Evolutionary conservation across 2,329 filamentous ascomycete species (phyloP), one percentile per base, ranked within the genome.

Genomic region (Colletotrichum trifolii): DNA sequence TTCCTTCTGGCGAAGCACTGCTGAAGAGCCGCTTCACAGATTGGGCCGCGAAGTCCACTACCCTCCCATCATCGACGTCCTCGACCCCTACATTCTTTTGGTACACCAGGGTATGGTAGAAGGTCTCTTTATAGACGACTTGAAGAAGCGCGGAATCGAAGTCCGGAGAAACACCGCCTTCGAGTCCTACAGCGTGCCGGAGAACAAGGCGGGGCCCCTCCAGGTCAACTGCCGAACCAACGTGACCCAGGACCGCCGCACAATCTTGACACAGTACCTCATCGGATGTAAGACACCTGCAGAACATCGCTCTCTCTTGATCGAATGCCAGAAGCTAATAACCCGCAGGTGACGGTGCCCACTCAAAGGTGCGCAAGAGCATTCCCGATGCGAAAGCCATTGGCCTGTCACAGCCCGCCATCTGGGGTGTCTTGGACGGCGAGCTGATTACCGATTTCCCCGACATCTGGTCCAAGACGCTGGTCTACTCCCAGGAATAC

Each of bases 51-150:
- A 92, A 73, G 78, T 88, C 13, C 90, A 93, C 74, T 93, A 92
- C 73, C 91, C 89, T 7, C 83, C 84, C 2, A 78, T 83, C 43
- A 85, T 87, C 54, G 85, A 87, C 70, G 82, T 87, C 10, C 71
- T 87, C 55, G 83, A 86, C 66, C 83, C 84, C 12, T 87, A 85
- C 67, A 85, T 87, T 66, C 77, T 87, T 67, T 79, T 87, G 17
- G 84, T 86, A 15, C 91, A 93, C 72, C 91, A 94, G 76, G 91
- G 91, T 52, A 92, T 93, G 85, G 85, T 93, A 0, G 91, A 93
- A 76, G 85, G 86, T 50, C 76, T 91, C 2, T 88, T 94, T 70
- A 85, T 92, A 55, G 83, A 91, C 8, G 91, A 93, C 71, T 82
- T 93, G 75, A 81, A 81, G 68, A 85, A 88, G 70, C 83, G 90